Conservation (phyloP, 1,139 yeast genomes). For the Pichia inconspicua region DNA sequence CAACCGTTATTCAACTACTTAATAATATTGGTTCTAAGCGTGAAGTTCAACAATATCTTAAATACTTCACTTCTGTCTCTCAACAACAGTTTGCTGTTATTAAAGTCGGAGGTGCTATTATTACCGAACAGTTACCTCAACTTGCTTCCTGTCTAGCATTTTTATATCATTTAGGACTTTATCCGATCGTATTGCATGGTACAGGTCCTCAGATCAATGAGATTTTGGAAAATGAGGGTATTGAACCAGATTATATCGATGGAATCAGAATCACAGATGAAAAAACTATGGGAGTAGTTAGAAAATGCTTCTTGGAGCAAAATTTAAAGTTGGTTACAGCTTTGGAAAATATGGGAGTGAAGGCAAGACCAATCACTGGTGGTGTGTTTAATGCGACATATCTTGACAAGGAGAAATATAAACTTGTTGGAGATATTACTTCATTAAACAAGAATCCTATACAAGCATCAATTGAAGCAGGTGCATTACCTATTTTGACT, state of each 20-base stretch:
- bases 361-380: conserved; percentile 96
- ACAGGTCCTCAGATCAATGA: conserved; percentile 98
- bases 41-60: conserved; percentile 94
- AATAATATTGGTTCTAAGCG: conserved; percentile 95
- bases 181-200: conserved; percentile 95
- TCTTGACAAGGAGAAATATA: conserved; percentile 82
- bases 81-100: conserved; percentile 97
- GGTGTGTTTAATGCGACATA: conserved; percentile 96
- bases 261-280: conserved; percentile 96
- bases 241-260: conserved; percentile 91
- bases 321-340: conserved; percentile 93
- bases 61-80: conserved; percentile 90
- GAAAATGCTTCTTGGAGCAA: conserved; percentile 91
- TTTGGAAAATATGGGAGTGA: conserved; percentile 90
- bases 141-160: conserved; percentile 93
- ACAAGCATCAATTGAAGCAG: conserved; percentile 92
- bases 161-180: conserved; percentile 91
- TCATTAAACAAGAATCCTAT: conserved; percentile 85
- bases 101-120: conserved; percentile 98
- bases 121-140: conserved; percentile 87
- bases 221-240: conserved; percentile 85
- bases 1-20: conserved; percentile 88
- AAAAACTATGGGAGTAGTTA: conserved; percentile 91
- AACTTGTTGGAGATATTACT: conserved; percentile 84
- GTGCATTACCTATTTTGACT: conserved; percentile 92